Evolutionary conservation across 148 eudicot genomes (phyloP).

Genomic region (Dianthus caryophyllus): DNA sequence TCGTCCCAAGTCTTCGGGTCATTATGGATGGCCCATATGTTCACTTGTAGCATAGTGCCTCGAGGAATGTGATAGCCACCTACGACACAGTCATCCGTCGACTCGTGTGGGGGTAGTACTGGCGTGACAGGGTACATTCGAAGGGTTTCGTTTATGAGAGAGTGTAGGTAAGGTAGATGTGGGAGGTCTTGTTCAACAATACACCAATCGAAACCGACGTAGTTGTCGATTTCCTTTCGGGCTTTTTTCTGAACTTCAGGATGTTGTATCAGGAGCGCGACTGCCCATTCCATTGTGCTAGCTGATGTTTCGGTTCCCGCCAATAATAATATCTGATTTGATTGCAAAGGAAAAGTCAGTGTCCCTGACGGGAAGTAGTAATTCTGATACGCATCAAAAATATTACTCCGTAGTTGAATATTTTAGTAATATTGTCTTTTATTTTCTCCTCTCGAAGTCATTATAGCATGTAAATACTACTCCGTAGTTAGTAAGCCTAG

Average conservation of each 20-base stretch:
- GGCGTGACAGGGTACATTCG: slow-evolving; percentile 21
- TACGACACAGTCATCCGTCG: slow-evolving; percentile 17
- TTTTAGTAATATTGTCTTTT: too few relatives aligned
- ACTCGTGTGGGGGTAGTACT: slow-evolving; percentile 21
- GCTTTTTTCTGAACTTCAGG: slow-evolving; percentile 19
- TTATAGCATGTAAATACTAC: too few relatives aligned
- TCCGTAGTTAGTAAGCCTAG: too few relatives aligned
- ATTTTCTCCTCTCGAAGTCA: too few relatives aligned
- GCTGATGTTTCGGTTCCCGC: slow-evolving; percentile 20
- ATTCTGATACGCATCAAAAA: too few relatives aligned
- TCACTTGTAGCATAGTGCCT: slow-evolving; percentile 14
- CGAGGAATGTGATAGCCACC: slow-evolving; percentile 23
- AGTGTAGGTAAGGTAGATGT: slow-evolving; percentile 20
- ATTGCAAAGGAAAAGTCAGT: too few relatives aligned
- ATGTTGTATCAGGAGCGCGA: slow-evolving; percentile 11
- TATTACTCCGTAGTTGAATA: not conserved
- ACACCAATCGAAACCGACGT: slow-evolving; percentile 9
- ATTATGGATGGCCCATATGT: slow-evolving; percentile 27
- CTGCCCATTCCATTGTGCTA: slow-evolving; percentile 22
- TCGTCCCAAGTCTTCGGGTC: slow-evolving; percentile 24
- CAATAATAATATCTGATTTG: slow-evolving; percentile 7
- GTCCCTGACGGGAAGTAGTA: too few relatives aligned
- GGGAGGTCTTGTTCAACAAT: slow-evolving; percentile 13
- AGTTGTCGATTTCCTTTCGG: slow-evolving; percentile 14
- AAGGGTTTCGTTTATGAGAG: slow-evolving; percentile 22